phyloP scores from a whole-genome alignment of 106 monocot species.

The Hemerocallis citrina region DNA sequence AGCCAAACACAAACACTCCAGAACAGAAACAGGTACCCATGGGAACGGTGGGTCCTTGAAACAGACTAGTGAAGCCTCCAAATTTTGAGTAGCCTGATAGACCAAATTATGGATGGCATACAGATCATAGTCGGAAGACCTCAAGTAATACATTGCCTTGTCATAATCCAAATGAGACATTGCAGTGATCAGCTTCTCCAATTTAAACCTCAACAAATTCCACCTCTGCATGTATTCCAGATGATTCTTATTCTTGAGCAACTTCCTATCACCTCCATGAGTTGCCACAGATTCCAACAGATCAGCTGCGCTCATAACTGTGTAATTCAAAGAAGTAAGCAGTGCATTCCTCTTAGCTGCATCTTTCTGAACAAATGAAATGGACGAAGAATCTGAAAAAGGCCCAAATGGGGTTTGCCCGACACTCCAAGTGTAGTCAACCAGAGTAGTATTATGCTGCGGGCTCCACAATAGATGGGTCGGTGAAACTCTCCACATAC shows the following conservation, averaged over 20 bases:
- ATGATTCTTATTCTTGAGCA: conserved; percentile 47
- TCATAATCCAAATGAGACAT: conserved; percentile 85
- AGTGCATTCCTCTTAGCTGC: conserved; percentile 78
- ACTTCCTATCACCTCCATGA: conserved; percentile 75
- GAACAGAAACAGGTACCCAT: conserved; percentile 54
- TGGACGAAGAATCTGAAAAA: conserved; percentile 56
- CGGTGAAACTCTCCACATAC: conserved; percentile 85
- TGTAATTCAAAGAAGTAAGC: conserved; percentile 65
- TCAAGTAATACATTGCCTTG: conserved; percentile 64
- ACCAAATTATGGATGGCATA: conserved; percentile 71
- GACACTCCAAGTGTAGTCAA: conserved; percentile 91
- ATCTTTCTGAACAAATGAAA: conserved; percentile 91
- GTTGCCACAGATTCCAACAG: conserved; percentile 59
- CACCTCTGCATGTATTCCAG: conserved; percentile 86
- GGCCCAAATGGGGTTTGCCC: conserved; percentile 98
- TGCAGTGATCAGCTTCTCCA: conserved; percentile 73
- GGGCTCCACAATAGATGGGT: conserved; percentile 85
- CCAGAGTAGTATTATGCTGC: conserved; percentile 58
- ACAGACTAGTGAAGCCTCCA: conserved; percentile 86
- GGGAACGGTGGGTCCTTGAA: conserved; percentile 97
- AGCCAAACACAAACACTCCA: conserved; percentile 50
- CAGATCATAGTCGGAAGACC: conserved; percentile 86
- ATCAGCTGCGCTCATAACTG: conserved; percentile 59
- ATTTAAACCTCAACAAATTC: conserved; percentile 75
- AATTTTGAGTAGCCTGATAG: conserved; percentile 71